phyloP scores from a whole-genome alignment of 2,329 filamentous ascomycete species.

The Periconia sp. region DNA sequence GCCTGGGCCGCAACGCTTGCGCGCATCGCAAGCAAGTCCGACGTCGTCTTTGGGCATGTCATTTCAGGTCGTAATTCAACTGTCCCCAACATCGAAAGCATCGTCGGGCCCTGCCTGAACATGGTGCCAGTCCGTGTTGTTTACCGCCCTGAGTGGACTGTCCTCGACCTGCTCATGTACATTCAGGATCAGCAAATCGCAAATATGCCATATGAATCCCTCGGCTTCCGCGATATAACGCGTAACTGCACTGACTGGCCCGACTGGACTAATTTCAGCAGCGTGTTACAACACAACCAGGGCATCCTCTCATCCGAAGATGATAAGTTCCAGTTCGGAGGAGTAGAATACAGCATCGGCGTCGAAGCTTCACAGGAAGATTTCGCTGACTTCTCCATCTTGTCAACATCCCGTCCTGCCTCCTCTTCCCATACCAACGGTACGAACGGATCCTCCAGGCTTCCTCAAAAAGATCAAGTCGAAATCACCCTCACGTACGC shows the following conservation, averaged over 20 bases:
- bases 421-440: background rate
- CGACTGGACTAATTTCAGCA: conserved; percentile 40
- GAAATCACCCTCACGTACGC: conserved; percentile 34
- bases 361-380: conserved; percentile 34
- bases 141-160: conserved; percentile 36
- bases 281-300: conserved; percentile 37
- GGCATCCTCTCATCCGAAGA: conserved; percentile 33
- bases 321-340: conserved; percentile 53
- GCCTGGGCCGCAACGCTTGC: conserved; percentile 49
- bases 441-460: too few species aligned
- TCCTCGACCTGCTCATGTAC: conserved; percentile 42
- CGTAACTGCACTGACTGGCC: conserved; percentile 41
- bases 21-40: conserved; percentile 37
- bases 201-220: conserved; percentile 39
- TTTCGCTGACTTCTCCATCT: conserved; percentile 36
- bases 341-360: conserved; percentile 31
- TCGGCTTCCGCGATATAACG: conserved; percentile 38
- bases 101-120: conserved; percentile 48
- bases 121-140: conserved; percentile 46
- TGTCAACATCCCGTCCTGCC: conserved; percentile 20
- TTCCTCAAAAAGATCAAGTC: conserved; percentile 17
- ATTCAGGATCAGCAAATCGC: conserved; percentile 49
- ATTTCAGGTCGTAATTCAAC: conserved; percentile 45
- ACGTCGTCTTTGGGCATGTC: conserved; percentile 48
- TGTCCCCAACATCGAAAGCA: conserved; percentile 39